Conservation (phyloP, 768 basidiomycete genomes). For the Trametes cinnabarina region DNA sequence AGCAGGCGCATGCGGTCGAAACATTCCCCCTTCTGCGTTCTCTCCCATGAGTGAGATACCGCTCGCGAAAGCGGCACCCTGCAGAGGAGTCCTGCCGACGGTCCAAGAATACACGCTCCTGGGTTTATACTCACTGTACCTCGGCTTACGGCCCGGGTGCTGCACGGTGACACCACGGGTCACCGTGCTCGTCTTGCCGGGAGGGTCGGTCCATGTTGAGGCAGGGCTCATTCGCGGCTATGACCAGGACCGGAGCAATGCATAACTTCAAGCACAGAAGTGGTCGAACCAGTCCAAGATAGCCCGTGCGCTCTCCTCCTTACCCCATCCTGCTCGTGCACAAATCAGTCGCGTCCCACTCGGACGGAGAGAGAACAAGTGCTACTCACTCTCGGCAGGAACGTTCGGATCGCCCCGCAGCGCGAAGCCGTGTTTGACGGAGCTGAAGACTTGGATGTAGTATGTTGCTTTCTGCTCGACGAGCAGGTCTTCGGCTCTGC, state of each 20-base stretch:
- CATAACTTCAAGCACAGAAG: background rate
- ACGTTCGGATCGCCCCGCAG: slow-evolving; percentile 8
- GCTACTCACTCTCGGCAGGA: background rate
- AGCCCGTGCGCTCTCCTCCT: slow-evolving; percentile 19
- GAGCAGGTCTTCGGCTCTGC: slow-evolving; percentile 55
- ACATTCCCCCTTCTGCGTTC: too few species aligned
- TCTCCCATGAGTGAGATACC: too few species aligned
- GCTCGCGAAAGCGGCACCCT: too few species aligned
- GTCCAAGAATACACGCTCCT: too few species aligned
- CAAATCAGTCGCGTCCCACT: background rate
- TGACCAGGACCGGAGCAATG: background rate
- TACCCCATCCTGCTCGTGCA: slow-evolving; percentile 16
- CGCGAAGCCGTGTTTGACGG: slow-evolving; percentile 36
- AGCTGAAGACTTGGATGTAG: slow-evolving; percentile 56
- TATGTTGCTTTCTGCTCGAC: slow-evolving; percentile 49
- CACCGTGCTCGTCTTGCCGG: too few species aligned
- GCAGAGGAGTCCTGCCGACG: too few species aligned
- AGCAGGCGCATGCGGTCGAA: too few species aligned
- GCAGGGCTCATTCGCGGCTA: too few species aligned
- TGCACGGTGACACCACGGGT: too few species aligned
- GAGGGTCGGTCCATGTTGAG: too few species aligned
- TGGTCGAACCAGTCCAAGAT: slow-evolving; percentile 20
- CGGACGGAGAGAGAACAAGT: background rate
- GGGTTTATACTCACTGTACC: too few species aligned
- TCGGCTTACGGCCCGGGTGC: too few species aligned